phyloP scores from a whole-genome alignment of 31 red algal species.

The Odonthalia washingtoniensis region DNA sequence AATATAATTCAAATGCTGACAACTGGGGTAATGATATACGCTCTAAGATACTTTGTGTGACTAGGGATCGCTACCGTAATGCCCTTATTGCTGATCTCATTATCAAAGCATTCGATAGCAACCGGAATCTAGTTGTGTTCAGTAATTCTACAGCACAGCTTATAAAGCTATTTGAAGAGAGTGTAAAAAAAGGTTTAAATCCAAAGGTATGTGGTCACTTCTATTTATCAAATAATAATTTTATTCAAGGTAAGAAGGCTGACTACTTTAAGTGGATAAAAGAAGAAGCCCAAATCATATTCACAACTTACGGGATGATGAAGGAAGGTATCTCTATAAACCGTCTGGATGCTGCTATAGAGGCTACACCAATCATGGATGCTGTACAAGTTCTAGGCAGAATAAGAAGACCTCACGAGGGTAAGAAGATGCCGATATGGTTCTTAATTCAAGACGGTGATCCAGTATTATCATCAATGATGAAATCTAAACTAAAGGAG shows the following conservation, averaged over 20 bases:
- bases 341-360: conserved; percentile 1
- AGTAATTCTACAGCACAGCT: conserved; percentile 6
- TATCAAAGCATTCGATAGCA: background rate
- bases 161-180: conserved; percentile 10
- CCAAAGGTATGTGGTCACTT: too few species aligned
- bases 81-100: background rate
- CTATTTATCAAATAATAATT: background rate
- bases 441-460: conserved; percentile 7
- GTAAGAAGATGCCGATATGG: background rate
- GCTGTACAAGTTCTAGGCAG: conserved; percentile 1
- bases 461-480: background rate
- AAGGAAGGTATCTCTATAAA: conserved; percentile 11
- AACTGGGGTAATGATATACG: background rate
- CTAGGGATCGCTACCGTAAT: background rate
- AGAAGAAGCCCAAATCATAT: background rate
- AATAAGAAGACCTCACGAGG: conserved; percentile 8
- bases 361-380: background rate
- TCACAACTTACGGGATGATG: conserved; percentile 21
- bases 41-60: background rate
- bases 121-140: conserved; percentile 3
- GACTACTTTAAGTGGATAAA: conserved; percentile 16
- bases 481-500: background rate
- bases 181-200: conserved; percentile 2
- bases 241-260: conserved; percentile 2
- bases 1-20: conserved; percentile 1